A percentile compares a stretch with the other conserved stretches of the same genome.
Conservation (phyloP, 2,329 filamentous ascomycete genomes). For the Pestalotiopsis sp. region DNA sequence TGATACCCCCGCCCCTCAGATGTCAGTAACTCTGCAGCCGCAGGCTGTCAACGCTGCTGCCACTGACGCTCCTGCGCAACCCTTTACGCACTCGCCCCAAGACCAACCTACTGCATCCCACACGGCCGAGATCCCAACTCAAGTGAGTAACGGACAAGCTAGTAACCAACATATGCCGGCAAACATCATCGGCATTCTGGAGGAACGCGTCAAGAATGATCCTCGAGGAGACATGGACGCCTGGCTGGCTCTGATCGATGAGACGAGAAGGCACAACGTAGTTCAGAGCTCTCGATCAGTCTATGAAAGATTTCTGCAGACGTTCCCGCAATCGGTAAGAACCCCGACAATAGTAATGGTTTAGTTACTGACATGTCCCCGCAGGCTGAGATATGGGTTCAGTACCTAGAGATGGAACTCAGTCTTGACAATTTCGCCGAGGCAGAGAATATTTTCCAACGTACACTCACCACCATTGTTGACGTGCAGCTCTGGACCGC, state of each 20-base stretch:
- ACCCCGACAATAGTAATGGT: background rate
- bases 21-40: slow-evolving; percentile 23
- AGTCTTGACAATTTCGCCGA: slow-evolving; percentile 80
- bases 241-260: slow-evolving; percentile 85
- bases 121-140: slow-evolving; percentile 17
- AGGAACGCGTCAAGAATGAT: slow-evolving; percentile 90
- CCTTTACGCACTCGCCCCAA: slow-evolving; percentile 26
- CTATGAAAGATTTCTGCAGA: slow-evolving; percentile 84
- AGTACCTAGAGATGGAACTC: slow-evolving; percentile 87
- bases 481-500: slow-evolving; percentile 89
- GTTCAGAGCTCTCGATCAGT: slow-evolving; percentile 77
- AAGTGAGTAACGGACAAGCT: slow-evolving; percentile 18
- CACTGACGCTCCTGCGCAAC: slow-evolving; percentile 21
- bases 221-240: slow-evolving; percentile 90
- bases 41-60: slow-evolving; percentile 21
- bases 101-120: slow-evolving; percentile 25
- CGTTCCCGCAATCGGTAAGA: slow-evolving; percentile 92
- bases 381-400: slow-evolving; percentile 89
- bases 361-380: slow-evolving; percentile 25
- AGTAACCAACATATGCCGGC: slow-evolving; percentile 46
- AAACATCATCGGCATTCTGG: slow-evolving; percentile 78
- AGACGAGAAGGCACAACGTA: slow-evolving; percentile 81
- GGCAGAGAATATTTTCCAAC: slow-evolving; percentile 82
- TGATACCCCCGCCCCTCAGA: slow-evolving; percentile 25
- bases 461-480: slow-evolving; percentile 76